A percentile compares a stretch with the other conserved stretches of the same genome.
These are phyloP conservation scores for Exsudoporus frostii DNA, from an alignment of 768 basidiomycete genomes.

Conservation along the genomic window DNA sequence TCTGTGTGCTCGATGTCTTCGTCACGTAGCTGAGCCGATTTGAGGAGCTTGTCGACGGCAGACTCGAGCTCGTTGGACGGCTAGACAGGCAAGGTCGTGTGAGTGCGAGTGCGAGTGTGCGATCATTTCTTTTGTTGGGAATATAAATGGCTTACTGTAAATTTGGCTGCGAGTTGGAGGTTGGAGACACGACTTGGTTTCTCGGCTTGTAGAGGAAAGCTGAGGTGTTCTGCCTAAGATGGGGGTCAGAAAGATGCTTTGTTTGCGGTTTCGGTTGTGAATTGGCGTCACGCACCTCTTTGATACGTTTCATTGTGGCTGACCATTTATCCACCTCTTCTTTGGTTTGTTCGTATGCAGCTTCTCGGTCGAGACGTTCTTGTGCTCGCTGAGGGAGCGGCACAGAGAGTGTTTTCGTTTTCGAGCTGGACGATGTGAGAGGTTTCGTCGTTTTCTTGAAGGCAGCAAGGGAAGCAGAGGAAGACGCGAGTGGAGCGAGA, in stretches of 20 bases:
- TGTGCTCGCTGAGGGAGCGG: slow-evolving; percentile 85
- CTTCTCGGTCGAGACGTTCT: slow-evolving; percentile 87
- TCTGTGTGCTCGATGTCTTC: slow-evolving; percentile 76
- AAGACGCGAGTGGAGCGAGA: slow-evolving; percentile 64
- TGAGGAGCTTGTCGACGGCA: slow-evolving; percentile 77
- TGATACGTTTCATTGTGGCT: slow-evolving; percentile 86
- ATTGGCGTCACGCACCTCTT: slow-evolving; percentile 53
- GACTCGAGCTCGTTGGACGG: slow-evolving; percentile 84
- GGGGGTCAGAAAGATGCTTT: background rate
- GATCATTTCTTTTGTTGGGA: background rate
- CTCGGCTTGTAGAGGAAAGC: slow-evolving; percentile 77
- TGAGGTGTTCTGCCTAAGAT: slow-evolving; percentile 76
- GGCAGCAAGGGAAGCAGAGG: slow-evolving; percentile 55
- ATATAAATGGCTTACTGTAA: slow-evolving; percentile 53
- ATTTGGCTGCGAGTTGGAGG: slow-evolving; percentile 75
- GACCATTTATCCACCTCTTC: slow-evolving; percentile 93
- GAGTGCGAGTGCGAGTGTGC: background rate
- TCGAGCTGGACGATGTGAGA: slow-evolving; percentile 51
- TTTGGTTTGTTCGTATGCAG: slow-evolving; percentile 92
- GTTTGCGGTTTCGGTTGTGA: background rate
- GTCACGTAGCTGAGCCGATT: slow-evolving; percentile 78
- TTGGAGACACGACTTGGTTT: slow-evolving; percentile 57
- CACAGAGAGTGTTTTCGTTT: slow-evolving; percentile 64
- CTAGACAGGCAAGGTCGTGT: slow-evolving; percentile 33
- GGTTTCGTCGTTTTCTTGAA: slow-evolving; percentile 70